phyloP scores from a whole-genome alignment of 2,329 filamentous ascomycete species.

The Fusarium cicatricum region DNA sequence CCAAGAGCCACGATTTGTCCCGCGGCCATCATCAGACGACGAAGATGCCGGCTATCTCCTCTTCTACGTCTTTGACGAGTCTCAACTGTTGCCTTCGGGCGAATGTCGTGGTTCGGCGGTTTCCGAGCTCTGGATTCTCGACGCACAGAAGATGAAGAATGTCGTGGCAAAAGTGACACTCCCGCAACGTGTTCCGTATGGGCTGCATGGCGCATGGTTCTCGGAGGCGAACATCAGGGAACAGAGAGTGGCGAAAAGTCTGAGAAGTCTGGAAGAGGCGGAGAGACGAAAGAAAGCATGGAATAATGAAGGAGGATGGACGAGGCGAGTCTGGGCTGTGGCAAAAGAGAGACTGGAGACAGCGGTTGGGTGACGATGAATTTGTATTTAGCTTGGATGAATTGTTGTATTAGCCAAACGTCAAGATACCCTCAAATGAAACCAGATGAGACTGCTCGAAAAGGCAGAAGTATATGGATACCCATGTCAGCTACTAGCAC shows the following conservation, averaged over 20 bases:
- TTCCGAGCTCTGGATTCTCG: conserved; percentile 74
- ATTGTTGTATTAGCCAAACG: too few species aligned
- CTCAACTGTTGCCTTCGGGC: conserved; percentile 63
- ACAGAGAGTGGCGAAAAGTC: conserved; percentile 50
- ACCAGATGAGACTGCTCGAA: too few species aligned
- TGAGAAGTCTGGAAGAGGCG: conserved; percentile 3
- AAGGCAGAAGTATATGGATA: too few species aligned
- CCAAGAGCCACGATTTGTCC: conserved; percentile 73
- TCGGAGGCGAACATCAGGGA: conserved; percentile 57
- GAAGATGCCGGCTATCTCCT: conserved; percentile 75
- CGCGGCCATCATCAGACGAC: conserved; percentile 47
- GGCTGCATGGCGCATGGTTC: conserved; percentile 72
- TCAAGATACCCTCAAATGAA: too few species aligned
- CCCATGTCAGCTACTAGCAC: too few species aligned
- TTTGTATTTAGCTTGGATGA: too few species aligned
- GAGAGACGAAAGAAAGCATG: conserved; percentile 5
- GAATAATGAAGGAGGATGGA: not conserved
- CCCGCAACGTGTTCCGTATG: conserved; percentile 74
- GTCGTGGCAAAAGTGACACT: conserved; percentile 66
- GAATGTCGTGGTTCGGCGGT: conserved; percentile 54
- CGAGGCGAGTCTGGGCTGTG: not conserved
- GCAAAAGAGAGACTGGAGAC: conserved; percentile 6
- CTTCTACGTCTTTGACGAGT: conserved; percentile 75
- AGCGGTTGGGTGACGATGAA: not conserved
- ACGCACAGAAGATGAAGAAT: conserved; percentile 68